Percentiles rank a stretch among this genome's conserved stretches.
These are phyloP conservation scores for Jatropha curcas DNA, from an alignment of 345 rosid species.

Conservation along the genomic window DNA sequence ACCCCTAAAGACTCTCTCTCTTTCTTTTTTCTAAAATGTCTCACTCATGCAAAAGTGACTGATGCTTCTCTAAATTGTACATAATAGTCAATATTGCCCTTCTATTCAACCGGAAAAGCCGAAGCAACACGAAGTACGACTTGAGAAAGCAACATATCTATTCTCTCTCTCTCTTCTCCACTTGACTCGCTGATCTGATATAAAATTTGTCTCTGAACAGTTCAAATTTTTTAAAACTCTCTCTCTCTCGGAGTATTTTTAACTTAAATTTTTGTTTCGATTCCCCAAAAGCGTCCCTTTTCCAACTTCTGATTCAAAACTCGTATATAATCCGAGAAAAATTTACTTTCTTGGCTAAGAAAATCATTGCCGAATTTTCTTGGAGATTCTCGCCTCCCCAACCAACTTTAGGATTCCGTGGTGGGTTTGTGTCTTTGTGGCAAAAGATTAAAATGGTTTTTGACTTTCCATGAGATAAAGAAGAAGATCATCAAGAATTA, in stretches of 20 bases:
- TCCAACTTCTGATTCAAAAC: conserved; percentile 12
- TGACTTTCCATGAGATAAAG: conserved; percentile 20
- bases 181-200: conserved; percentile 11
- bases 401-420: conserved; percentile 25
- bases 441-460: conserved; percentile 29
- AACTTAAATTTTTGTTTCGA: conserved; percentile 7
- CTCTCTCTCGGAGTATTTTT: conserved; percentile 4
- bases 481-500: conserved; percentile 27
- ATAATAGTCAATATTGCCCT: conserved; percentile 12
- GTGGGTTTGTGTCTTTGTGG: conserved; percentile 38
- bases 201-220: conserved; percentile 32
- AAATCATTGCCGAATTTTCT: conserved; percentile 22
- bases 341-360: conserved; percentile 14
- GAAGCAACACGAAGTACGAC: not conserved
- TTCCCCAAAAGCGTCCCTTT: not conserved
- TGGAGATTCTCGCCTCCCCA: conserved; percentile 27
- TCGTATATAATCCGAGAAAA: not conserved
- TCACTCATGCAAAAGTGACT: too few relatives aligned
- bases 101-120: not conserved
- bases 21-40: not conserved
- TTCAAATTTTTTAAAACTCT: conserved; percentile 24
- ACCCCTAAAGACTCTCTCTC: too few relatives aligned
- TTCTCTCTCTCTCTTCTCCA: conserved; percentile 7
- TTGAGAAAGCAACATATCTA: not conserved
- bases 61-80: not conserved